Percentiles rank a stretch among this genome's conserved stretches.
Evolutionary conservation across 441 rosid genomes (phyloP).

Genomic region (Jatropha multifida): DNA sequence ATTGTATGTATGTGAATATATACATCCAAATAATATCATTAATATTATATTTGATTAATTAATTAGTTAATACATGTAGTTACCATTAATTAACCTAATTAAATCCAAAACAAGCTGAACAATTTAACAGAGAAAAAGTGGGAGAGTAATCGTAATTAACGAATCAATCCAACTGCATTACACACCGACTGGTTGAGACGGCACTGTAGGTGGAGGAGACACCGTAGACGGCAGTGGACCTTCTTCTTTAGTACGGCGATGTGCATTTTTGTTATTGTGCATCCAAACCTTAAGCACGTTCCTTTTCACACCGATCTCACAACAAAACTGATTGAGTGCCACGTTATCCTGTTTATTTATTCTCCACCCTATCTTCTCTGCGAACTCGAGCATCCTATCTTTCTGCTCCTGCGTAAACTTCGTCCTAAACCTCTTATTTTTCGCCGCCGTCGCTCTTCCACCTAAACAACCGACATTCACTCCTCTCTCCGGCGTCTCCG

Average conservation of each 20-base stretch:
- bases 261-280: constrained; percentile 90
- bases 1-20: too few relatives aligned
- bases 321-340: constrained; percentile 68
- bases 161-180: not conserved
- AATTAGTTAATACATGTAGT: not conserved
- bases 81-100: not conserved
- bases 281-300: constrained; percentile 96
- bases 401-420: constrained; percentile 82
- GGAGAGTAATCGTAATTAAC: not conserved
- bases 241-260: constrained; percentile 15
- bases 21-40: too few relatives aligned
- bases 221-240: not conserved
- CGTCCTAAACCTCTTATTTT: constrained; percentile 69
- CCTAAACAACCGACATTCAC: not conserved
- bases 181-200: constrained; percentile 13
- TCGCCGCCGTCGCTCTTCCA: constrained; percentile 31
- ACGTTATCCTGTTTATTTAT: constrained; percentile 77
- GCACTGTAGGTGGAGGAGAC: not conserved
- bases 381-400: constrained; percentile 75
- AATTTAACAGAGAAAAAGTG: too few relatives aligned
- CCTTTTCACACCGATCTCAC: constrained; percentile 66
- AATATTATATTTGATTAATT: not conserved
- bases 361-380: constrained; percentile 87
- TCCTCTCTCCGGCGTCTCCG: constrained; percentile 34
- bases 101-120: not conserved